Base-by-base conservation (phyloP, 2,329 filamentous ascomycete genomes). In the Ascochyta rabiei region DNA sequence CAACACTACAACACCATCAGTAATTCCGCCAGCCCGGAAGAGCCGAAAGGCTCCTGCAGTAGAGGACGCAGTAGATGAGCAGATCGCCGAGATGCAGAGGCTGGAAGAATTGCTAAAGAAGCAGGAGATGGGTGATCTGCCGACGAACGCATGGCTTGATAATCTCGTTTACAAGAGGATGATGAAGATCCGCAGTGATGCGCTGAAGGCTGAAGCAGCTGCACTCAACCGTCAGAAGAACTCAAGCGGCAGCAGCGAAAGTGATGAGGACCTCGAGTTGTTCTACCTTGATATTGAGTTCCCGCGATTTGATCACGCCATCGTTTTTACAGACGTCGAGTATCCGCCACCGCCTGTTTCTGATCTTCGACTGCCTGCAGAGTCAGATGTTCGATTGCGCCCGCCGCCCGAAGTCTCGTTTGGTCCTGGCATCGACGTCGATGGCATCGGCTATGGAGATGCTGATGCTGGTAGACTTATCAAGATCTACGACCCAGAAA, bases 61-160 rank as follows among this genome's bases (percentile, higher is more conserved):
- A 44, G 76, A 76, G 35, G 72, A 76, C 47, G 69, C 71, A 1
- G 76, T 81, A 1, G 78, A 81, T n/a, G 86, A 89, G 53, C 88
- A 88, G 63, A 86, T 96, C 56, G 87, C 91, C 48, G 95, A 99
- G 75, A 83, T 97, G 58, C 92, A 97, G 66, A 84, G 95, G 16
- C 84, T 99, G 63, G 93, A 98, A 70, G 88, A 86, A 48, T 76
- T 98, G 19, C 89, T 99, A 72, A 99, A 99, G 77, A 96, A 96
- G 76, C 95, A 98, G 70, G 96, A 99, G 72, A 96, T 97, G 89
- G 93, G 92, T 16, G 95, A 99, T 72, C 93, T 99, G 23, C 87
- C 91, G 0, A 86, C 92, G 15, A 89, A 96, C 42, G 91, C 96
- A 67, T 99, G 95, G 96, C 84, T 99, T 38, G 95, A 99, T 73